A percentile compares a stretch with the other conserved stretches of the same genome.
These are phyloP conservation scores for Ilyonectria sp. DNA, from an alignment of 2,329 filamentous ascomycete genomes.

Conservation along the genomic window DNA sequence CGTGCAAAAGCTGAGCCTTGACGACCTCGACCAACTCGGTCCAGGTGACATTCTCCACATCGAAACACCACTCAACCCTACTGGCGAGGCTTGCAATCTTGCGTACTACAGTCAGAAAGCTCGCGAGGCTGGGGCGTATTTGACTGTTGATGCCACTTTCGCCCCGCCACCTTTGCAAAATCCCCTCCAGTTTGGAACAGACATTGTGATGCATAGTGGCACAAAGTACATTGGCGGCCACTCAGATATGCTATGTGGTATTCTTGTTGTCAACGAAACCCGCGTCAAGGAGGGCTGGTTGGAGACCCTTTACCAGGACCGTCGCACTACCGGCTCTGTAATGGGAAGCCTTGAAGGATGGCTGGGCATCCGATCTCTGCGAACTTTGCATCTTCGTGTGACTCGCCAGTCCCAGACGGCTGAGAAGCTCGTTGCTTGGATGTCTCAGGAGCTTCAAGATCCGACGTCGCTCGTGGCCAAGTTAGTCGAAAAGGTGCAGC, in stretches of 20 bases:
- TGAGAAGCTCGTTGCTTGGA: constrained; percentile 78
- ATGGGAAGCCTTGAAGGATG: constrained; percentile 92
- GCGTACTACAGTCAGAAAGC: constrained; percentile 72
- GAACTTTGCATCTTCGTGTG: constrained; percentile 89
- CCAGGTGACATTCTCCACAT: constrained; percentile 11
- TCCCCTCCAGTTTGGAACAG: constrained; percentile 84
- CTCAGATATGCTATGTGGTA: constrained; percentile 89
- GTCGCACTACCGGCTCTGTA: constrained; percentile 82
- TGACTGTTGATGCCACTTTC: constrained; percentile 91
- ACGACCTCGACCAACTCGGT: constrained; percentile 61
- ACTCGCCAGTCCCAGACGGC: constrained; percentile 82
- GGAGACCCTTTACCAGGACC: constrained; percentile 70
- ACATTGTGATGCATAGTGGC: constrained; percentile 89
- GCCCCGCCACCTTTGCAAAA: constrained; percentile 89
- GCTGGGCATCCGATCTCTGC: constrained; percentile 79
- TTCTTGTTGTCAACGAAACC: constrained; percentile 74
- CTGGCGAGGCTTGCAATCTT: constrained; percentile 8
- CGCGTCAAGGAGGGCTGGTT: constrained; percentile 55
- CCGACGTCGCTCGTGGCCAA: constrained; percentile 62
- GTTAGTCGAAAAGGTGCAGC: constrained; percentile 66
- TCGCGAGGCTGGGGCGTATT: constrained; percentile 77
- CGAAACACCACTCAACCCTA: constrained; percentile 14
- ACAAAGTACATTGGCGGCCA: constrained; percentile 97
- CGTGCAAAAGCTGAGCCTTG: not conserved
- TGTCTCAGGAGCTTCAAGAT: constrained; percentile 67